Conservation (phyloP, 352 stramenopile genomes). For the Phytophthora nicotianae region DNA sequence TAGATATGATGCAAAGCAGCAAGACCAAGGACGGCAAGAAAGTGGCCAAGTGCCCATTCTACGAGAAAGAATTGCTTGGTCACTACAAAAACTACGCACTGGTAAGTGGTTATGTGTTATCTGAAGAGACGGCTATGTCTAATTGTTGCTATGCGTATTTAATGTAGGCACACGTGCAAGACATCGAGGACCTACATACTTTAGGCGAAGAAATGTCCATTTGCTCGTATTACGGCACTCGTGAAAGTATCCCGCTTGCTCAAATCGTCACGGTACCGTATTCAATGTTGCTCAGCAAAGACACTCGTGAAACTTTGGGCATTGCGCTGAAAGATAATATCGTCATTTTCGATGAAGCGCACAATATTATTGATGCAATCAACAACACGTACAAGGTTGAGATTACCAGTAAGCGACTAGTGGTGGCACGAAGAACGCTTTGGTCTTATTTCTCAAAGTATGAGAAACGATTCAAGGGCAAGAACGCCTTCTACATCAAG, state of each 20-base stretch:
- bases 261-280: constrained; percentile 94
- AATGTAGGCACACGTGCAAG: constrained; percentile 77
- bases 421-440: constrained; percentile 71
- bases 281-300: constrained; percentile 91
- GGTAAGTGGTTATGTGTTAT: constrained; percentile 36
- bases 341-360: constrained; percentile 98
- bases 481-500: constrained; percentile 91
- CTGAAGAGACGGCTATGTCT: constrained; percentile 5
- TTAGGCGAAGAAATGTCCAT: constrained; percentile 91
- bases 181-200: constrained; percentile 96
- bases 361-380: constrained; percentile 98
- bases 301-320: constrained; percentile 89
- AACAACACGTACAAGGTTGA: constrained; percentile 90
- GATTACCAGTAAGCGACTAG: constrained; percentile 76
- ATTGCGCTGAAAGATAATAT: constrained; percentile 90
- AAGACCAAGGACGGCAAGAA: constrained; percentile 61
- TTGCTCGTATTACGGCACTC: constrained; percentile 98
- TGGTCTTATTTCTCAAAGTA: constrained; percentile 91
- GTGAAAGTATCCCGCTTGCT: constrained; percentile 89
- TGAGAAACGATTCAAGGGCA: constrained; percentile 86
- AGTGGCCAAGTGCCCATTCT: constrained; percentile 78
- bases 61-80: constrained; percentile 72
- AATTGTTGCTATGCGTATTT: constrained; percentile 2
- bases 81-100: constrained; percentile 84
- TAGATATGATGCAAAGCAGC: constrained; percentile 86